Base-by-base conservation (phyloP, 176 grass and related monocot species). In the Cenchrus fungigraminus region DNA sequence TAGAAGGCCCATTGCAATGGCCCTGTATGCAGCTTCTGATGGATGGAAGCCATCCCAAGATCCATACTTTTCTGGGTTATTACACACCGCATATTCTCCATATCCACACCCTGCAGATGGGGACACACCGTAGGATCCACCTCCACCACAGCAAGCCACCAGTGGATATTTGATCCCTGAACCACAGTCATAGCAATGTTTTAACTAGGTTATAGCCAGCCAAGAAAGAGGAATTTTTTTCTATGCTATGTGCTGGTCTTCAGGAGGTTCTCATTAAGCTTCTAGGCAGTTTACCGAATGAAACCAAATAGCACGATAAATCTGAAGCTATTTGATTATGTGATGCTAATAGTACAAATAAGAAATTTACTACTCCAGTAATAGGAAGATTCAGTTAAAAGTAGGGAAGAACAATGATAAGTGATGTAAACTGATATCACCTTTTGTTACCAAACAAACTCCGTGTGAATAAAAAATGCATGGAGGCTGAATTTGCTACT, bases 1-100 rank as follows among this genome's bases (percentile, higher is more conserved):
- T 73, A 96, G 42, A 6, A 96, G 58, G 58, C 91, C 91, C 71
- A 49, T 15, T 12, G 91, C 65, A 85, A 96, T 93, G 60, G 43
- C 86, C 45, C 47, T 89, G 61, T 93, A 91, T 60, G 77, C 59
- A 43, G 86, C 82, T 80, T 96, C 91, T 20, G 91, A 73, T 0
- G 87, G 82, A 79, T 91, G 91, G 0, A 85, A 19, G 44, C 91
- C 94, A 55, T 96, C 89, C 94, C 94, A 93, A 40, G 91, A 96
- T 22, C 50, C 89, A 55, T 96, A 91, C 25, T 72, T 86, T 37
- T 68, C 31, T 25, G 94, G 88, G 3, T 91, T 76, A 20, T 68
- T 52, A n/a, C 94, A 96, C 25, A 96, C 34, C 1, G 74, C 57
- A 29, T 78, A 91, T 40, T 88, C 81, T 50, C 71, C 72, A 16